Conservation (phyloP, 805 yeast genomes). For the Ogataea paradorogensis region DNA sequence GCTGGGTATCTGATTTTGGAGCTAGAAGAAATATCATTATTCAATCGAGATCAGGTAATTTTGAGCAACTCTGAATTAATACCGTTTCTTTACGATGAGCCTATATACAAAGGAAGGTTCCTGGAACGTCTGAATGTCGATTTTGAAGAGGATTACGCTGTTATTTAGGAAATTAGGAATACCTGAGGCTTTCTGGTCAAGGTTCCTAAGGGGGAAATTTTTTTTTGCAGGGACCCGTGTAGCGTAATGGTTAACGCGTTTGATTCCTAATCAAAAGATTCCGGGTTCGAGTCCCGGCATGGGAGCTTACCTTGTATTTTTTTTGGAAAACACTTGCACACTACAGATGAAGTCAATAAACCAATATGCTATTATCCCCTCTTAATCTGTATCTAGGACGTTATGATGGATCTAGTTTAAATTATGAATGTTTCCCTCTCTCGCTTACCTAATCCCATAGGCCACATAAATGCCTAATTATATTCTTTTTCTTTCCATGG, state of each 20-base stretch:
- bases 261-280: slow-evolving; percentile 58
- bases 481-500: slow-evolving; percentile 12
- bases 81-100: slow-evolving; percentile 16
- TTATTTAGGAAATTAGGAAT: not conserved
- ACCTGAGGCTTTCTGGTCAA: not conserved
- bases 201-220: slow-evolving; percentile 5
- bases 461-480: not conserved
- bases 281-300: slow-evolving; percentile 53
- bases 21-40: slow-evolving; percentile 14
- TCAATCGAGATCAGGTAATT: slow-evolving; percentile 22
- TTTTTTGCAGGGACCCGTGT: slow-evolving; percentile 37
- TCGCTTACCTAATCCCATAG: slow-evolving; percentile 3
- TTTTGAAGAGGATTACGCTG: not conserved
- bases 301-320: slow-evolving; percentile 22
- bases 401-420: too few species aligned
- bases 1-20: slow-evolving; percentile 18
- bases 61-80: slow-evolving; percentile 14
- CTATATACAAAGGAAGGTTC: slow-evolving; percentile 5
- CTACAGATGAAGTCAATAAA: too few species aligned
- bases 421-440: not conserved
- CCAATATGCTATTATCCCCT: too few species aligned
- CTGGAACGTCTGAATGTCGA: not conserved
- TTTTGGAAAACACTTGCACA: not conserved
- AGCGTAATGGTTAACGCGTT: slow-evolving; percentile 61
- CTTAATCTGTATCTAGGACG: too few species aligned